These are phyloP conservation scores for Arachnomyces sp. DNA, from an alignment of 2,329 filamentous ascomycete species.

Conservation along the genomic window DNA sequence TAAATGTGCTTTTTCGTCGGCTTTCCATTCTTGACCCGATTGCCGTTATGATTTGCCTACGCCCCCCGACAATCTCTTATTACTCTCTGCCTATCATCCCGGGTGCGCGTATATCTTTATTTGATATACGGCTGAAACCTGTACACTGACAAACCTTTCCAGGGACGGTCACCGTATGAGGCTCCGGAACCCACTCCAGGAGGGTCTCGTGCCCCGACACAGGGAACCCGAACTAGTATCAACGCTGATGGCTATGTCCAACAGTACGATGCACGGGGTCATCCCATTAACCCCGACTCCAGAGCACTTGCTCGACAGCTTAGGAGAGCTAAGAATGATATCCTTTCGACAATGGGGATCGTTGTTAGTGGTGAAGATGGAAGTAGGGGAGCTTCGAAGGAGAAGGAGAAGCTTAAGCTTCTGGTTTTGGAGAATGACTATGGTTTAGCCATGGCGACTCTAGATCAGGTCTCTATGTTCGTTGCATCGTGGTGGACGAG, in stretches of 20 bases:
- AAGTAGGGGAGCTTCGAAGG: conserved; percentile 25
- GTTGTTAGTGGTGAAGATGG: conserved; percentile 36
- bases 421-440: conserved; percentile 37
- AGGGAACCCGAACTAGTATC: conserved; percentile 18
- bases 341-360: conserved; percentile 41
- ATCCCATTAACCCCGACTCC: conserved; percentile 38
- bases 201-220: conserved; percentile 15
- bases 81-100: too few species aligned
- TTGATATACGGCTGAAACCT: background rate
- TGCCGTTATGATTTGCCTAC: too few species aligned
- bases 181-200: conserved; percentile 25
- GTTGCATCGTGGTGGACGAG: conserved; percentile 36
- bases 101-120: too few species aligned
- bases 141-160: conserved; percentile 15
- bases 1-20: conserved; percentile 1
- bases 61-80: too few species aligned
- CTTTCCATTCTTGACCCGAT: too few species aligned
- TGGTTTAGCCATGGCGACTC: conserved; percentile 32
- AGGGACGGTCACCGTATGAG: conserved; percentile 41
- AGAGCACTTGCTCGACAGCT: conserved; percentile 32
- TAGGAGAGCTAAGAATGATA: conserved; percentile 42
- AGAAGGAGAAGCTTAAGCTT: conserved; percentile 30
- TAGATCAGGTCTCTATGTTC: conserved; percentile 34
- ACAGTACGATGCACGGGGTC: conserved; percentile 40
- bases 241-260: conserved; percentile 38